Conservation (phyloP, 192 early-diverging fungal species). For the Coemansia sp. region DNA sequence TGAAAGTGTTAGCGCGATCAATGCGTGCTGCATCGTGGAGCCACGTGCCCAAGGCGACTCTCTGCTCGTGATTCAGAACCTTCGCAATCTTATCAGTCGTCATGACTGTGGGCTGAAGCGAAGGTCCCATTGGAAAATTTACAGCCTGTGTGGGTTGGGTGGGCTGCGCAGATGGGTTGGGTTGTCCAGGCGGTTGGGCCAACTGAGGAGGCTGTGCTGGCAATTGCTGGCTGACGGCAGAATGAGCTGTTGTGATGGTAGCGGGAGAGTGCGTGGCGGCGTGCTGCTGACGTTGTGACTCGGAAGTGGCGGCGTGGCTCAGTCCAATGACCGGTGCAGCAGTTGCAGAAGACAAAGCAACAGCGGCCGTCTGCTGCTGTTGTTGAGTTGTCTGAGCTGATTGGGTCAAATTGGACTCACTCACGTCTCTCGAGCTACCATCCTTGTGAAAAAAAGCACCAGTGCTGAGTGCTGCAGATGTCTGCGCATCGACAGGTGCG, state of each 20-base stretch:
- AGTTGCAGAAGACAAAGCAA: constrained; percentile 17
- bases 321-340: constrained; percentile 35
- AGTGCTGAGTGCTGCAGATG: neutral
- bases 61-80: constrained; percentile 33
- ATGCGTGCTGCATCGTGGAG: constrained; percentile 23
- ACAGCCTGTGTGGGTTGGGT: constrained; percentile 18
- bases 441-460: constrained; percentile 30
- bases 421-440: constrained; percentile 40
- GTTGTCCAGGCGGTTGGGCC: neutral
- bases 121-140: constrained; percentile 51
- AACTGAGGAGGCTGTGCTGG: neutral
- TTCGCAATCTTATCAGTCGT: constrained; percentile 30
- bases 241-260: neutral
- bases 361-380: constrained; percentile 13
- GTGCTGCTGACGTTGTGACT: neutral
- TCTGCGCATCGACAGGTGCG: neutral
- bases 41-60: constrained; percentile 34
- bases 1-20: constrained; percentile 29
- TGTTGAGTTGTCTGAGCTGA: constrained; percentile 17
- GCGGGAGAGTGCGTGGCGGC: constrained; percentile 6
- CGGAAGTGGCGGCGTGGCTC: constrained; percentile 10
- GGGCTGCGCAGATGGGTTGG: neutral
- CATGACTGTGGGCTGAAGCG: constrained; percentile 44
- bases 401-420: constrained; percentile 30
- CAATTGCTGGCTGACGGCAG: no score